These are phyloP conservation scores for Pseudocercospora macadamiae DNA, from an alignment of 2,329 filamentous ascomycete species.

Conservation along the genomic window DNA sequence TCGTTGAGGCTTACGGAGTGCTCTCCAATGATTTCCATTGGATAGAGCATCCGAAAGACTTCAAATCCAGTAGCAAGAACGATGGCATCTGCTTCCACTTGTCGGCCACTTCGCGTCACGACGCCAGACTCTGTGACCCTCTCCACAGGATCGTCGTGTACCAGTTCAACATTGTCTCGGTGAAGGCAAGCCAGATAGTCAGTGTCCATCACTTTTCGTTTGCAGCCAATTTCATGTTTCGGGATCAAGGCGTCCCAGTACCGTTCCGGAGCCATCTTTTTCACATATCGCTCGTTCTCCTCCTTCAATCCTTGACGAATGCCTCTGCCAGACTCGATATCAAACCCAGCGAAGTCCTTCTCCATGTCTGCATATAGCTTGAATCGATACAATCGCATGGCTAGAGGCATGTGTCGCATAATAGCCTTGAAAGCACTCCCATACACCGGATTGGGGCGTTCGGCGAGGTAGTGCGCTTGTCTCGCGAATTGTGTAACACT, in stretches of 20 bases:
- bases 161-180: constrained; percentile 47
- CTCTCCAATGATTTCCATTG: constrained; percentile 51
- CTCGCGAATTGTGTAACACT: constrained; percentile 54
- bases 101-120: constrained; percentile 42
- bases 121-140: constrained; percentile 45
- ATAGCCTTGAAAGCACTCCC: constrained; percentile 45
- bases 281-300: constrained; percentile 49
- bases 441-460: constrained; percentile 50
- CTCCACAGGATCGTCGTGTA: constrained; percentile 46
- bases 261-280: constrained; percentile 45
- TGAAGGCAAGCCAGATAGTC: constrained; percentile 51
- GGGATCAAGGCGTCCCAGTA: constrained; percentile 51
- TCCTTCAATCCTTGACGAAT: constrained; percentile 43
- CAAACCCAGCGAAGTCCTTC: constrained; percentile 48
- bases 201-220: constrained; percentile 53
- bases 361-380: constrained; percentile 50
- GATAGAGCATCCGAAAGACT: constrained; percentile 51
- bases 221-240: constrained; percentile 52
- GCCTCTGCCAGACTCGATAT: constrained; percentile 41
- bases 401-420: constrained; percentile 51
- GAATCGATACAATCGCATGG: constrained; percentile 50
- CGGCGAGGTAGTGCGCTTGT: constrained; percentile 55
- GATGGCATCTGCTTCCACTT: constrained; percentile 50
- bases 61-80: constrained; percentile 55
- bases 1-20: constrained; percentile 45